These are phyloP conservation scores for Hirsutella thompsonii DNA, from an alignment of 2,329 filamentous ascomycete species.

Conservation along the genomic window DNA sequence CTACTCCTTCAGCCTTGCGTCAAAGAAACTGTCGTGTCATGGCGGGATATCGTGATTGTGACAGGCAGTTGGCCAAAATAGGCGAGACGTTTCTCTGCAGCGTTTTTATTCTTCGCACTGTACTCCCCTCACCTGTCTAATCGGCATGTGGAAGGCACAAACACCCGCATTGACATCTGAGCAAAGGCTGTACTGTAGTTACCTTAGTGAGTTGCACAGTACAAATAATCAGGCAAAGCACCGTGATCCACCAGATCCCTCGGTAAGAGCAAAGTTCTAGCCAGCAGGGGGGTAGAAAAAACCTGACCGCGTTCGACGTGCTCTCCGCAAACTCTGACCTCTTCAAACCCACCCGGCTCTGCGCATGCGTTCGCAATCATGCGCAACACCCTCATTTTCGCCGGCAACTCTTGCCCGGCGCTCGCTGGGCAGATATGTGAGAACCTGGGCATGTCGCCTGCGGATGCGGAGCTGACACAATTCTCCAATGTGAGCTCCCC, in stretches of 20 bases:
- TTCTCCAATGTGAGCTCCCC: conserved; percentile 52
- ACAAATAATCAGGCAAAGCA: no score
- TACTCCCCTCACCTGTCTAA: no score
- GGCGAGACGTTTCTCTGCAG: no score
- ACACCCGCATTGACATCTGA: no score
- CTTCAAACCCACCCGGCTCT: neutral
- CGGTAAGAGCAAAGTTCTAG: neutral
- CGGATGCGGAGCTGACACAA: conserved; percentile 52
- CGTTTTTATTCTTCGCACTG: no score
- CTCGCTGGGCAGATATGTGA: conserved; percentile 55
- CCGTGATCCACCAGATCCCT: neutral
- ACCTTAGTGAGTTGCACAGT: neutral
- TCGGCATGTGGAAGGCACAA: no score
- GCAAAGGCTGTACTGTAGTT: no score
- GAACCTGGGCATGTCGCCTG: conserved; percentile 53
- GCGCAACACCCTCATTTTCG: conserved; percentile 56
- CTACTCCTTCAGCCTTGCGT: no score
- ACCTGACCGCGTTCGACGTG: neutral
- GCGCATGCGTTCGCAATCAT: conserved; percentile 24
- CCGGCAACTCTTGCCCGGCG: conserved; percentile 52
- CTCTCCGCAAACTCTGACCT: conserved; percentile 7
- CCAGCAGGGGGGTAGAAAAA: neutral
- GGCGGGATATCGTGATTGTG: no score
- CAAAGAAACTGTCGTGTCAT: no score
- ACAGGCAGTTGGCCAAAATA: no score